phyloP scores from a whole-genome alignment of 2,329 filamentous ascomycete genomes.

The Neonectria sp. region DNA sequence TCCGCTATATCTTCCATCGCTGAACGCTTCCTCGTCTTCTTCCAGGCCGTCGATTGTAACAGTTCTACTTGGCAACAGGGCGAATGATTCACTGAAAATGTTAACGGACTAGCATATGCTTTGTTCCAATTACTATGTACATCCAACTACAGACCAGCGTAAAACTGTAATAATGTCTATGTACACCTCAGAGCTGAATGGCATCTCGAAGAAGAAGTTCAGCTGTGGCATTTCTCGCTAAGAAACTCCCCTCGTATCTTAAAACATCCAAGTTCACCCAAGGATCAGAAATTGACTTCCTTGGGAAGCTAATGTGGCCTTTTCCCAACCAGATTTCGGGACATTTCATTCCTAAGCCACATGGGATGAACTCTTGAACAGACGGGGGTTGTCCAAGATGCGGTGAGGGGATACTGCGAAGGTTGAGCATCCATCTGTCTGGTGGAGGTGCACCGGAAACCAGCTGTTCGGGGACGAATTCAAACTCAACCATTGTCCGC shows the following conservation, averaged over 20 bases:
- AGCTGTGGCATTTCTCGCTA: conserved; percentile 25
- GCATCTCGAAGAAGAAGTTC: conserved; percentile 21
- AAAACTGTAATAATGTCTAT: background rate
- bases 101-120: background rate
- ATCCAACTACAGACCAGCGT: background rate
- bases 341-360: conserved; percentile 2
- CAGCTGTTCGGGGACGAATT: conserved; percentile 27
- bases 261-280: conserved; percentile 29
- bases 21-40: too few relatives aligned
- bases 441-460: conserved; percentile 13
- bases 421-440: conserved; percentile 27
- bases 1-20: too few relatives aligned
- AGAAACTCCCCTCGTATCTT: conserved; percentile 27
- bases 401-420: conserved; percentile 26
- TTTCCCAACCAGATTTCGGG: conserved; percentile 15
- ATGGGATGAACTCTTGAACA: conserved; percentile 19
- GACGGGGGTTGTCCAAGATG: conserved; percentile 11
- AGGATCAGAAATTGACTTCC: conserved; percentile 20
- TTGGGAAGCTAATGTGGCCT: conserved; percentile 21
- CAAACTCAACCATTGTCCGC: conserved; percentile 24
- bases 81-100: background rate
- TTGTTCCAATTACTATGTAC: background rate
- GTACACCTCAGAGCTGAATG: conserved; percentile 8
- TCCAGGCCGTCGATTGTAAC: too few relatives aligned
- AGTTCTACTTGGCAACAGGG: too few relatives aligned